Base-by-base conservation (phyloP, 257 asterid genomes). In the Solanum clarkiae region DNA sequence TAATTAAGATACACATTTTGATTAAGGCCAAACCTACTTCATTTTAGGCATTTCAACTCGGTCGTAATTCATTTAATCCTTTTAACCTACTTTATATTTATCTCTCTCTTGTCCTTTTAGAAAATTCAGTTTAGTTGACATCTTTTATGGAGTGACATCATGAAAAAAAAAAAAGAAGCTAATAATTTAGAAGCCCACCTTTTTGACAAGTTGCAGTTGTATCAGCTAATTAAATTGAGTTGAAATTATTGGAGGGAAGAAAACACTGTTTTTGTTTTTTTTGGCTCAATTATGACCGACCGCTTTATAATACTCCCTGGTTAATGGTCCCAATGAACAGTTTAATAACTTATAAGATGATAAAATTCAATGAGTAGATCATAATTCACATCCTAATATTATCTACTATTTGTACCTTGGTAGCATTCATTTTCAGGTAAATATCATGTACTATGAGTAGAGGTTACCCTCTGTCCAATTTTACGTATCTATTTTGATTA, bases 211-310 rank as follows among this genome's bases (percentile, higher is more conserved):
- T 75, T 49, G 60, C 81, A 47, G 44, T 75, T 47, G 62, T 49
- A 22, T 75, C 44, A 47, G 9, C 81, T 74, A 40, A 70, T 17
- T 18, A 40, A 70, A 40, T 70, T 42, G 80, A 16, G 8, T 60
- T 22, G 24, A 75, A 49, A 75, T 49, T 24, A 75, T 75, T 22
- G 44, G 62, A 75, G 62, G 59, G 59, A 22, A 13, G 40, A 74
- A 3, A 9, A 12, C 47, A 47, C 14, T 26, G 55, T 53, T 53
- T 29, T 15, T 66, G 1, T 10, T 13, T 22, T 22, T n/a, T 6
- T 42, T 42, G 14, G 32, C 81, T 75, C 44, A 75, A 4, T 14
- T 49, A 75, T 75, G 81, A 75, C 81, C 62, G 81, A 75, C 81
- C 22, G 60, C 4, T 75, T 75, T 24, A 49, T 49, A 75, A 75